Base-by-base conservation (phyloP, 495 filamentous ascomycete genomes). In the Ramalina peruviana region DNA sequence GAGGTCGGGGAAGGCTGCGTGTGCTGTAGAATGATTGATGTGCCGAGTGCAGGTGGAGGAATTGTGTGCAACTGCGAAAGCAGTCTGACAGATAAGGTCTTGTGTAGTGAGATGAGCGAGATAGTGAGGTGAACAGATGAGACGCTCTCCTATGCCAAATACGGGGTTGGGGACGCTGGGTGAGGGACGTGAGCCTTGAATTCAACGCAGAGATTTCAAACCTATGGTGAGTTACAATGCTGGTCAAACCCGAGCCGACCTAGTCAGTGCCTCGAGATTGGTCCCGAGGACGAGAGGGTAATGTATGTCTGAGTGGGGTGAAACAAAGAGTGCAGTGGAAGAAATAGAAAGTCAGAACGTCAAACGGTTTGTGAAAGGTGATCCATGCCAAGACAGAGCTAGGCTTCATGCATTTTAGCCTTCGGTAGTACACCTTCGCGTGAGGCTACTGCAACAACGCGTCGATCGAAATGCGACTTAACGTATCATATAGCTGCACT, bases 1-100 rank as follows among this genome's bases (percentile, higher is more conserved):
- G 54, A 52, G 56, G 46, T 56, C 56, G 54, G 54, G 41, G 46
- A 50, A 54, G 54, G 55, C 50, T 48, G 43, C 40, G 30, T 45
- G 43, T 40, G 50, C 54, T 38, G 50, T 42, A 23, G 41, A 40
- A 40, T 33, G 9, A 11, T 33, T 33, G 17, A 36, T 48, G 50
- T 43, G 43, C 45, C n/a, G 45, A 36, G 43, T 51, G 41, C 51
- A 54, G 42, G 54, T 46, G 40, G 47, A 27, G 40, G 49, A 50
- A 54, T 41, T 36, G 54, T 21, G 33, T 46, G n/a, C 43, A 51
- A 44, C 48, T 47, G 43, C 39, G 40, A 54, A 54, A 43, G 48
- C 51, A 54, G 52, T 23, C 27, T 47, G 30, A 47, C 16, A 20
- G 43, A 48, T 25, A 39, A 48, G 41, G 44, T 33, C 52, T 30